Conservation (phyloP, 202 grass and related monocot genomes). For the Zizania palustris region DNA sequence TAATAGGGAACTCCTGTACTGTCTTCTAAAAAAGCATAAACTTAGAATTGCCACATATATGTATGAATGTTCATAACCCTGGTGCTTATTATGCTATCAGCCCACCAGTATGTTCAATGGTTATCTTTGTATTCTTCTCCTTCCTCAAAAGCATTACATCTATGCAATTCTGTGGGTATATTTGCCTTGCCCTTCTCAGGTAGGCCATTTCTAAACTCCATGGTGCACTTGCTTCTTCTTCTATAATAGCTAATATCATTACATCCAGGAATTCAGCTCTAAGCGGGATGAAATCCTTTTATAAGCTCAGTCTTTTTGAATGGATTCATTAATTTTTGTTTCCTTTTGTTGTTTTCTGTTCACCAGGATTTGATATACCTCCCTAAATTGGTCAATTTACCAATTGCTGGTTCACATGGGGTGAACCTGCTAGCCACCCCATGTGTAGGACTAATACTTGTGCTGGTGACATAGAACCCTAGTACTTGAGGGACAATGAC, state of each 20-base stretch:
- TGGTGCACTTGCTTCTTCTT: neutral
- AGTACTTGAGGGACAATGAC: slow-evolving; percentile 1
- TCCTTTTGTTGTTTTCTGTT: neutral
- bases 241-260: neutral
- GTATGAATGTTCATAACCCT: neutral
- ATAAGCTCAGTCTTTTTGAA: neutral
- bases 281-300: neutral
- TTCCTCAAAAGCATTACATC: neutral
- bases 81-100: slow-evolving; percentile 18
- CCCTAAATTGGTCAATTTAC: neutral
- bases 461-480: slow-evolving; percentile 1
- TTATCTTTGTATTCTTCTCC: slow-evolving; percentile 1
- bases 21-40: neutral
- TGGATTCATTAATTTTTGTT: neutral
- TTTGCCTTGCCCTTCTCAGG: neutral
- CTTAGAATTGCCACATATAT: neutral
- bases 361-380: neutral
- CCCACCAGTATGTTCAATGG: neutral
- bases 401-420: neutral
- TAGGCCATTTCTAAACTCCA: neutral
- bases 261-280: neutral
- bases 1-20: neutral
- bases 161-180: neutral
- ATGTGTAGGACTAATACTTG: slow-evolving; percentile 9
- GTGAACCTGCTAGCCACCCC: neutral